Base-by-base conservation (phyloP, 2,329 filamentous ascomycete species). In the Phialophora macrospora region DNA sequence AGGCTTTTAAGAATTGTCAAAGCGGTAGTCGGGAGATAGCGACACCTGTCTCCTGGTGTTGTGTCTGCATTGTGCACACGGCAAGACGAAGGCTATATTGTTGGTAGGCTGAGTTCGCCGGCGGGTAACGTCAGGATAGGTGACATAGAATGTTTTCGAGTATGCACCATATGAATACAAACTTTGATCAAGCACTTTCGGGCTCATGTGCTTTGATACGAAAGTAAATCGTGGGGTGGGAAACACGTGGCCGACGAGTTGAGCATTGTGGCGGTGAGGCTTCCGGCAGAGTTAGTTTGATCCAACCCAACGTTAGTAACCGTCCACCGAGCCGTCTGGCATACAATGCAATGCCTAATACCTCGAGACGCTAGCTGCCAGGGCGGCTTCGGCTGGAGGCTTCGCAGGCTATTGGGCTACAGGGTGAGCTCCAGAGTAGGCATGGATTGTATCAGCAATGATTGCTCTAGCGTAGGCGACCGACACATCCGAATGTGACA, bases 1-100 rank as follows among this genome's bases (percentile, higher is more conserved):
- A 70, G 77, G 76, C 0, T 77, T 78, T 48, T 78, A 61, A 68
- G 24, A 22, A 28, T 30, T 14, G 32, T 17, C 52, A 44, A n/a
- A 44, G 38, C 17, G 17, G 38, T n/a, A 44, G 17, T n/a, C 17
- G 14, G 38, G 20, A 44, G 17, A 20, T n/a, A 44, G 6, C 14
- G 17, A 44, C 6, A 20, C 38, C 17, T n/a, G 17, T 20, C 5
- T n/a, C 38, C 38, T 44, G 38, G 38, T 7, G 14, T 20, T n/a
- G 38, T 5, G 38, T 20, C 38, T 44, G 38, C 17, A 44, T n/a
- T n/a, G 17, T 8, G 17, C 17, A 17, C 17, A 8, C 14, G 14
- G 38, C 38, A 44, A n/a, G 17, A 44, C 2, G 38, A 44, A 17
- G 17, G 38, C 38, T 44, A 44, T n/a, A 41, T 14, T 41, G 32